Base-by-base conservation (phyloP, 441 rosid genomes). In the Aleurites moluccanus region DNA sequence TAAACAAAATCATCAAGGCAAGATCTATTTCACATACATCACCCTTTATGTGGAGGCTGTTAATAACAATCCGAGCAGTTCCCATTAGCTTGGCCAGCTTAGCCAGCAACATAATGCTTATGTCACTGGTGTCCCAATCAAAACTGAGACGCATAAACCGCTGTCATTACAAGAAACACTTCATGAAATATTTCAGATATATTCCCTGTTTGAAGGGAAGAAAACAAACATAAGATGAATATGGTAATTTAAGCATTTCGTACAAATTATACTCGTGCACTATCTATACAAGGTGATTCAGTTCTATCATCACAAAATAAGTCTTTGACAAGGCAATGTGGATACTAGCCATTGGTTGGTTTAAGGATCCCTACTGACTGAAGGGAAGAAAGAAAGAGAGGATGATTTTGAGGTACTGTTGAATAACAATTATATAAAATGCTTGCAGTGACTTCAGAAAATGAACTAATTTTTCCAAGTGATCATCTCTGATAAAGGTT, bases 41-140 rank as follows among this genome's bases (percentile, higher is more conserved):
- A 33, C 99, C 99, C 88, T 91, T 93, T 79, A 95, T 87, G 81
- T 88, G 92, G 75, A 95, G 95, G 84, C 95, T 91, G 84, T 93
- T 91, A 78, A 90, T 83, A 74, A 95, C 87, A 72, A 95, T 93
- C 77, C 93, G 81, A 75, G 98, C 99, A 76, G 95, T 89, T 69
- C 99, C 92, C 73, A 85, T 83, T 28, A 98, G 97, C 85, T 79
- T 93, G 67, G 97, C 96, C 80, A 95, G 76, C 86, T 93, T 95
- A 38, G 94, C 97, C 44, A 84, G 87, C 85, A 95, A 81, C 90
- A 95, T 80, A 73, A 95, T 91, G 78, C 97, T 92, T 77, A 95
- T 81, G 71, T 95, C 97, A 42, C 77, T 80, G 20, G 97, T 83
- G 77, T 93, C 98, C 99, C 99, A 95, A 67, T 82, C 93, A 80